Percentiles rank a stretch among this genome's conserved stretches.
phyloP scores from a whole-genome alignment of 768 basidiomycete genomes.

The Lactifluus piperatus region DNA sequence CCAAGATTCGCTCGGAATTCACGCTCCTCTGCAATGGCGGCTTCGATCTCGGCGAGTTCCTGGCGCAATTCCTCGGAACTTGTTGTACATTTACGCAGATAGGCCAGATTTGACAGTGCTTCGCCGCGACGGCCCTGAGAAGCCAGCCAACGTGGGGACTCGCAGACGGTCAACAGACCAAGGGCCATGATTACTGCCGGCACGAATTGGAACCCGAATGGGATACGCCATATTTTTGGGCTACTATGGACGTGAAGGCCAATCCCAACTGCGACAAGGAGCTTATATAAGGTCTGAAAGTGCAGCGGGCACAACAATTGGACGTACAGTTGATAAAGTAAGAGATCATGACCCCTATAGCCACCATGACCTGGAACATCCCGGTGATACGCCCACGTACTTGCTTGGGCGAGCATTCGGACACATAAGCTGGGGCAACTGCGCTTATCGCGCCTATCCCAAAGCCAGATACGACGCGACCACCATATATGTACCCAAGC shows the following conservation, averaged over 20 bases:
- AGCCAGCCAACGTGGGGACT: conserved; percentile 72
- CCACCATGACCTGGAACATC: conserved; percentile 82
- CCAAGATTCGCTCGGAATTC: conserved; percentile 58
- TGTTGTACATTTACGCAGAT: conserved; percentile 41
- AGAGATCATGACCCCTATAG: conserved; percentile 76
- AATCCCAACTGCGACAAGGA: conserved; percentile 42
- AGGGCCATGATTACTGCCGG: conserved; percentile 64
- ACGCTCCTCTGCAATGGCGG: conserved; percentile 67
- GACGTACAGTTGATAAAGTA: conserved; percentile 71
- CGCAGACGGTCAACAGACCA: conserved; percentile 59
- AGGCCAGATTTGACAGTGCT: conserved; percentile 53
- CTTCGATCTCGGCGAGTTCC: conserved; percentile 76
- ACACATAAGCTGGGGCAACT: conserved; percentile 80
- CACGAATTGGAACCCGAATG: conserved; percentile 67
- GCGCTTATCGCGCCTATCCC: conserved; percentile 79
- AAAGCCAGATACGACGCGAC: conserved; percentile 70
- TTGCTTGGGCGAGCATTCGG: conserved; percentile 81
- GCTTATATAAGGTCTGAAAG: background rate
- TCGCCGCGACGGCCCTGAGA: conserved; percentile 48
- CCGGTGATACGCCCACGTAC: conserved; percentile 83
- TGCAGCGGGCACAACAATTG: background rate
- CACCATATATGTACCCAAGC: conserved; percentile 64
- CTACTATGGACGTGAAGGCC: conserved; percentile 42
- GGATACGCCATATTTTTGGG: conserved; percentile 55
- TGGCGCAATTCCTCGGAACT: conserved; percentile 40